Base-by-base conservation (phyloP, 2,329 filamentous ascomycete genomes). In the Ophioceras dolichostomum region DNA sequence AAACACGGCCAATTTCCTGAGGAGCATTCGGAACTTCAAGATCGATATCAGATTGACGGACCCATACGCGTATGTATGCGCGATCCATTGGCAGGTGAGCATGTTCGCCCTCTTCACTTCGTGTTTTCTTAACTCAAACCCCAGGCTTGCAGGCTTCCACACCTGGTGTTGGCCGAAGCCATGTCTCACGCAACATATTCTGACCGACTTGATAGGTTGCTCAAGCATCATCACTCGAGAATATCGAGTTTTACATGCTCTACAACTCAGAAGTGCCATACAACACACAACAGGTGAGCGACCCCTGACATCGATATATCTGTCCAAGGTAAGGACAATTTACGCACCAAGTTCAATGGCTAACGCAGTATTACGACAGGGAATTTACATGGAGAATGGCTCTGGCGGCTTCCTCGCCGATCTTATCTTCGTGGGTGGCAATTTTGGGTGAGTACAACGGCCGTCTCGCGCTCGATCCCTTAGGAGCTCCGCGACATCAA, bases 51-150 rank as follows among this genome's bases (percentile, higher is more conserved):
- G 68, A 2, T 53, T 55, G 1, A 60, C 75, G 1, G 60, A 65
- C 3, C 52, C 65, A 0, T 47, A 54, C 14, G 83, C 40, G 12
- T 7, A 12, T 12, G 62, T 65, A 2, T 61, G 67, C 1, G 75
- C 70, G 41, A 70, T 83, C 20, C 78, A 82, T 50, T 83, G 76
- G 77, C 75, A 79, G 37, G 74, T 76, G 5, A n/a, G n/a, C n/a
- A n/a, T n/a, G n/a, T n/a, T n/a, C n/a, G n/a, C n/a, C n/a, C n/a
- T n/a, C n/a, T n/a, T n/a, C n/a, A n/a, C n/a, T n/a, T n/a, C n/a
- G n/a, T n/a, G n/a, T n/a, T n/a, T n/a, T n/a, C n/a, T n/a, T n/a
- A n/a, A n/a, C n/a, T n/a, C n/a, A n/a, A n/a, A n/a, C n/a, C n/a
- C n/a, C n/a, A n/a, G n/a, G n/a, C n/a, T n/a, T n/a, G n/a, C n/a